Conservation (phyloP, 176 grass and related monocot species). For the Thalia dealbata region DNA sequence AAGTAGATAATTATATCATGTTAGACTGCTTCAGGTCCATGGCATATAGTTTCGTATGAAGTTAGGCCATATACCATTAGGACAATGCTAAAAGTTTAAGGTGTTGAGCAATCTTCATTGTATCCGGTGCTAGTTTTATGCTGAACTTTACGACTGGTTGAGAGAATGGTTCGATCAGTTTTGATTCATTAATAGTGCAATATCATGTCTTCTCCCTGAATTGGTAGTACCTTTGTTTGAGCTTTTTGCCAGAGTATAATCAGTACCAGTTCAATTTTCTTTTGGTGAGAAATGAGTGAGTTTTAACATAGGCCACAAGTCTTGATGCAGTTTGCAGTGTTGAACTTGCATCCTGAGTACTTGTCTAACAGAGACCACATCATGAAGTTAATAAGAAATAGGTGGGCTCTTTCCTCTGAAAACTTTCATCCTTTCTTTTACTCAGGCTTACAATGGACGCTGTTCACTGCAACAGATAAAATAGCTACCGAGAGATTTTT, state of each 20-base stretch:
- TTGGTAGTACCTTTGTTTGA: neutral
- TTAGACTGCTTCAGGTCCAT: neutral
- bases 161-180: neutral
- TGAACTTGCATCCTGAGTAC: neutral
- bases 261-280: neutral
- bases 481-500: neutral
- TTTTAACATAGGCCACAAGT: neutral
- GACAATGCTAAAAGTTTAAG: neutral
- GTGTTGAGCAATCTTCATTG: neutral
- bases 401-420: neutral
- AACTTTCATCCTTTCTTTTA: neutral
- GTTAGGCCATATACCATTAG: neutral
- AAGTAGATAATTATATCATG: neutral
- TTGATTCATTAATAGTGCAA: neutral
- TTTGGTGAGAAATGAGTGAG: neutral
- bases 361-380: neutral
- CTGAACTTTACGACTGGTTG: neutral
- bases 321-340: neutral
- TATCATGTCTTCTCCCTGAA: neutral
- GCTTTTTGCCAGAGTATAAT: neutral
- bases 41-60: neutral
- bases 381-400: neutral
- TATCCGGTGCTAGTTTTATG: neutral
- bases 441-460: neutral
- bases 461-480: neutral